These are phyloP conservation scores for Debaryomyces psychrophilus DNA, from an alignment of 1,139 yeast species.

Conservation along the genomic window DNA sequence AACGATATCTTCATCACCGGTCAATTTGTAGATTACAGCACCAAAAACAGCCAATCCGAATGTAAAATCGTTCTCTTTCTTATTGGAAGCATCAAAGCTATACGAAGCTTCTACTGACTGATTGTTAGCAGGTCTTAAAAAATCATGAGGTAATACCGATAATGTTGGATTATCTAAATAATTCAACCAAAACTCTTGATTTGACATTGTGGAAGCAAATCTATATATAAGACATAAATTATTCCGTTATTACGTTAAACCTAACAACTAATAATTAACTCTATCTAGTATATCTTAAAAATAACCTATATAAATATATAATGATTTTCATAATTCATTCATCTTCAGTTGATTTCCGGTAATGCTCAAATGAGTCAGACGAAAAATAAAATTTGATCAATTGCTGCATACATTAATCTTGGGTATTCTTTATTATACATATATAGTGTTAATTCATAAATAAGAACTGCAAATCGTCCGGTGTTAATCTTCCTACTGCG, in stretches of 20 bases:
- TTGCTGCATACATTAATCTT: neutral
- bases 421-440: conserved; percentile 1
- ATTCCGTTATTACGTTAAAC: neutral
- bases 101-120: conserved; percentile 66
- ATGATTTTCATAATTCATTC: neutral
- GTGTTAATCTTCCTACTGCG: conserved; percentile 84
- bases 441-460: conserved; percentile 59
- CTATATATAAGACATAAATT: conserved; percentile 5
- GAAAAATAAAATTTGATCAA: conserved; percentile 4
- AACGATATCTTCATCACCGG: conserved; percentile 95
- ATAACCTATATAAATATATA: neutral
- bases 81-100: conserved; percentile 38
- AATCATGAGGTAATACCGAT: conserved; percentile 87
- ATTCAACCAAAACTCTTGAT: conserved; percentile 60
- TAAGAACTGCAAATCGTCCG: conserved; percentile 91
- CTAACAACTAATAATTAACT: neutral
- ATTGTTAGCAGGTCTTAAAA: conserved; percentile 73
- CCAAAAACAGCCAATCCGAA: conserved; percentile 71
- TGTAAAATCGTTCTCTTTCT: conserved; percentile 38
- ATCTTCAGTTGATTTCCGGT: conserved; percentile 3
- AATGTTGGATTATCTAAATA: conserved; percentile 80
- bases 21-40: conserved; percentile 71
- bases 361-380: conserved; percentile 8
- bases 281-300: neutral
- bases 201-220: conserved; percentile 12